Percentiles rank a stretch among this genome's conserved stretches.
Evolutionary conservation across 805 yeast genomes (phyloP).

Genomic region (Lachancea fermentati): DNA sequence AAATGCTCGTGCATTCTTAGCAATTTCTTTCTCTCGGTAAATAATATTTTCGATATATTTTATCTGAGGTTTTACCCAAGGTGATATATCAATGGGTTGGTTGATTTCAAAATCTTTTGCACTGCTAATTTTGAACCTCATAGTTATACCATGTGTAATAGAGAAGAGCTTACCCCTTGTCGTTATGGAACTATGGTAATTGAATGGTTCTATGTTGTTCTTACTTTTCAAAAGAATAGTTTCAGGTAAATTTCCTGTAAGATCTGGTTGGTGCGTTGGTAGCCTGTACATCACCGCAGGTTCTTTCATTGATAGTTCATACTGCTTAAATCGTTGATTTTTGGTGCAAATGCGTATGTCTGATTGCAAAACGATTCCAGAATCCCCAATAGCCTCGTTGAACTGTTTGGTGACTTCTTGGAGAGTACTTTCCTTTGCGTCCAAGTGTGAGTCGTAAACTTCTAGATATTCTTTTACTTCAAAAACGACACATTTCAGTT

Average conservation of each 20-base stretch:
- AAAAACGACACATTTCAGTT: conserved; percentile 40
- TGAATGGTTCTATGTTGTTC: conserved; percentile 29
- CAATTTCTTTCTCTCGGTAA: conserved; percentile 44
- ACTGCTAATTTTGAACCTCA: conserved; percentile 44
- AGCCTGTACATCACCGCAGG: conserved; percentile 23
- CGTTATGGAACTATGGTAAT: conserved; percentile 45
- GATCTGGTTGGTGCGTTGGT: conserved; percentile 12
- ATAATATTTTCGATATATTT: conserved; percentile 50
- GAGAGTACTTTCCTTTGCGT: conserved; percentile 41
- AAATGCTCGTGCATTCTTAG: conserved; percentile 33
- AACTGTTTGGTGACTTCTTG: conserved; percentile 30
- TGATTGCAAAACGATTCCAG: conserved; percentile 24
- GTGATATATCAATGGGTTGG: conserved; percentile 50
- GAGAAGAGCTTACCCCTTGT: conserved; percentile 46
- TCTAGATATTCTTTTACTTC: conserved; percentile 52
- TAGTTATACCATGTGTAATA: conserved; percentile 43
- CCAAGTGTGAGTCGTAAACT: conserved; percentile 42
- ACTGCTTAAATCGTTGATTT: conserved; percentile 26
- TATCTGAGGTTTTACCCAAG: conserved; percentile 45
- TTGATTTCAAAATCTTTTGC: conserved; percentile 45
- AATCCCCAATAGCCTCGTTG: conserved; percentile 25
- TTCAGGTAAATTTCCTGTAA: conserved; percentile 8
- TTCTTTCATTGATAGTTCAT: conserved; percentile 31
- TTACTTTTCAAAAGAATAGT: conserved; percentile 30
- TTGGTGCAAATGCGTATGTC: conserved; percentile 25